phyloP scores from a whole-genome alignment of 176 grass and related monocot genomes.

The Paspalum notatum region DNA sequence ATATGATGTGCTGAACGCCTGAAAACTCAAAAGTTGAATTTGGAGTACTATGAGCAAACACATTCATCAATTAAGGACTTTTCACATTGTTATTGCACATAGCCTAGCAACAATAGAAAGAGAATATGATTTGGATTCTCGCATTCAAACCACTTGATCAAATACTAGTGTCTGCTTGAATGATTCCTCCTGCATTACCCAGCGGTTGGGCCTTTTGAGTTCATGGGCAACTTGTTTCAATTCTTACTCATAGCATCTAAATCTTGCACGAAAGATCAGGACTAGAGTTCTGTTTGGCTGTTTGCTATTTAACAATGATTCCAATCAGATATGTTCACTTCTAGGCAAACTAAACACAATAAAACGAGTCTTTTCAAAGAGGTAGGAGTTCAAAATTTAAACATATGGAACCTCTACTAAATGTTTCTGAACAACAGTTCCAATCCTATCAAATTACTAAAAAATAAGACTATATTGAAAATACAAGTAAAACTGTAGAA shows the following conservation, averaged over 20 bases:
- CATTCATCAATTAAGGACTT: neutral
- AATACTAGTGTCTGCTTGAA: neutral
- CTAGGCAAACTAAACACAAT: neutral
- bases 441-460: slow-evolving; percentile 1
- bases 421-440: neutral
- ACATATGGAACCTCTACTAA: neutral
- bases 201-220: neutral
- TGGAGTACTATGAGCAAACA: slow-evolving; percentile 6
- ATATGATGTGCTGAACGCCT: neutral
- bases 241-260: neutral
- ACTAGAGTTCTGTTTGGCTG: neutral
- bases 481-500: neutral
- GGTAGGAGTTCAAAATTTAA: neutral
- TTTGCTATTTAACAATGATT: neutral
- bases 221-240: neutral
- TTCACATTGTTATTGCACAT: slow-evolving; percentile 1
- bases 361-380: neutral
- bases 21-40: slow-evolving; percentile 7
- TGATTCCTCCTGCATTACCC: neutral
- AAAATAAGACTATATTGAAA: neutral
- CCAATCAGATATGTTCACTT: neutral
- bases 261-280: neutral
- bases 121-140: neutral
- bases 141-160: neutral
- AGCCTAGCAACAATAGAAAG: neutral